Evolutionary conservation across 768 basidiomycete genomes (phyloP), one percentile per base, ranked within the genome.

Genomic region (Lepiota venenata): DNA sequence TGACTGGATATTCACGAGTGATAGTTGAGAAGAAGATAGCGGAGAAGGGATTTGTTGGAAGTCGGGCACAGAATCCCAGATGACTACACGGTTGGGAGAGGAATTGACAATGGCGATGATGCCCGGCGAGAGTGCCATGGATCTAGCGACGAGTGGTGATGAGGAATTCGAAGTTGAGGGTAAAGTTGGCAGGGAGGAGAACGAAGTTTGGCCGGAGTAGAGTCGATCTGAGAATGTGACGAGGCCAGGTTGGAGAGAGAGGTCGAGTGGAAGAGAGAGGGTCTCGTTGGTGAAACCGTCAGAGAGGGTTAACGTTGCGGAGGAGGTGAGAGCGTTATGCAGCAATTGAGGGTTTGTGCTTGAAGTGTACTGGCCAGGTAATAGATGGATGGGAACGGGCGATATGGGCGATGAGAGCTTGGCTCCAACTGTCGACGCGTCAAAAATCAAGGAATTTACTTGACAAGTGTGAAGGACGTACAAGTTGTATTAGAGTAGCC

Each of bases 11-110:
- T 85, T 84, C 40, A 85, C 66, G 32, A 93, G 72, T 2, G 79
- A 73, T 18, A 91, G 72, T 21, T 55, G 46, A 5, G 46, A 46
- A 5, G 38, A 40, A 0, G 81, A 73, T 15, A 75, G 75, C 2
- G 76, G 68, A 29, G 71, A 65, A 1, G 88, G 86, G 18, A 92
- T 75, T 63, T 92, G 84, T 2, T 78, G 69, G 12, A 86, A 64
- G 61, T 93, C 89, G 2, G 91, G 84, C 42, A 93, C 70, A 10
- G 87, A 81, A 58, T 90, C 83, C 89, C 91, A 95, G 25, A 94
- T 66, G 32, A 93, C 75, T n/a, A 89, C 65, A 20, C 87, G 85
- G 55, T 76, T 81, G 12, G 77, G 72, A 7, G 80, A 79, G 0
- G 81, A 69, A 5, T 75, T 76, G 10, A 93, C 68, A 3, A 84